Conservation (phyloP, 306 rosid species). For the Malus sylvestris region DNA sequence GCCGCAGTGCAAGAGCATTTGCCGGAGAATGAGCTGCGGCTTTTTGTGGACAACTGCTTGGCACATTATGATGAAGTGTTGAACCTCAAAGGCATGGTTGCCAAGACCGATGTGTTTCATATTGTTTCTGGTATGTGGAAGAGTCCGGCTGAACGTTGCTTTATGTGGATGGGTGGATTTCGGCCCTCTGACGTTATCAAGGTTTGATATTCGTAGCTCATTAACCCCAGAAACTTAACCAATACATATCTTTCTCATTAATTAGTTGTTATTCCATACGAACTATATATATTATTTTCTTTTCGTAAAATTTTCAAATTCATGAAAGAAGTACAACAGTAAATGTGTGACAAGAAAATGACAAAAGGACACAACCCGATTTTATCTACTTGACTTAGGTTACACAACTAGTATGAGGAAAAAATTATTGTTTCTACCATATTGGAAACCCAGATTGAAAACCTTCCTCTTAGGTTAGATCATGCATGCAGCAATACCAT, state of each 20-base stretch:
- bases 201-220: conserved; percentile 26
- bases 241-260: not conserved
- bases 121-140: conserved; percentile 90
- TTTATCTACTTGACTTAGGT: not conserved
- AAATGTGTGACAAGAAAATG: conserved; percentile 18
- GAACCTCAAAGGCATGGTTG: conserved; percentile 63
- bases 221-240: not conserved
- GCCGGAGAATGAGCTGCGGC: conserved; percentile 67
- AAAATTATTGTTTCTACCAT: not conserved
- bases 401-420: not conserved
- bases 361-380: not conserved
- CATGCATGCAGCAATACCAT: not conserved
- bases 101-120: conserved; percentile 75
- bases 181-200: conserved; percentile 89
- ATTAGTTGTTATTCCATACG: not conserved
- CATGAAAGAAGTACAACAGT: not conserved
- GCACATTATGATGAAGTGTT: conserved; percentile 65
- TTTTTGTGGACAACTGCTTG: conserved; percentile 62
- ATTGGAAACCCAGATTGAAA: not conserved
- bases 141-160: conserved; percentile 90
- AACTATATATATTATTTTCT: not conserved
- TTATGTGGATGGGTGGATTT: conserved; percentile 95
- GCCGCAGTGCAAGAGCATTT: conserved; percentile 82
- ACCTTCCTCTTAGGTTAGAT: not conserved
- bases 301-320: not conserved